Base-by-base conservation (phyloP, 768 basidiomycete genomes). In the Mycena amicta region DNA sequence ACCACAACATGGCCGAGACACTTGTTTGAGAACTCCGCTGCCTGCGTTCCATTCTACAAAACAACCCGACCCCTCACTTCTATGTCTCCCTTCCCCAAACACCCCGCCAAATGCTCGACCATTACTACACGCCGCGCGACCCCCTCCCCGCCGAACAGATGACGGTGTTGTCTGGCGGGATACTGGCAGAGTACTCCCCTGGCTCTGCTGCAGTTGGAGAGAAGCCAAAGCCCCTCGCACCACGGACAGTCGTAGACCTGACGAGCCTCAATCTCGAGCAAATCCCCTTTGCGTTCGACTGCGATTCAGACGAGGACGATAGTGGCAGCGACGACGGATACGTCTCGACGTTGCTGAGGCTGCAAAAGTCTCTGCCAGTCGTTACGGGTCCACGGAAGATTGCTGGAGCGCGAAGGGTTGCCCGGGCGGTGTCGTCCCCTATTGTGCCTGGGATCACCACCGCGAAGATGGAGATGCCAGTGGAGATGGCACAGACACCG, bases 201-300 rank as follows among this genome's bases (percentile, higher is more conserved):
- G 33, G 11, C 11, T 15, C 8, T 8, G 43, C 22, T 8, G 12
- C 15, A 45, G 20, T 45, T 13, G 43, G 43, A 45, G 12, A 45
- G 43, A 45, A 45, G 43, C 43, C 43, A 8, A 13, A 45, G 43
- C 43, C 22, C 12, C 55, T 20, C 50, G 20, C 54, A 5, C 46
- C 47, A 30, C 40, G 49, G 4, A 26, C 25, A 13, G 52, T 57
- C 28, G 41, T 62, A 16, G 61, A 62, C 57, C 57, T 62, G 20
- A 46, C 56, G 45, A 39, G 52, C 40, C 61, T 63, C 57, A 31
- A 47, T 22, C 54, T 62, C 39, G 54, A 52, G 20, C 59, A 55
- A 23, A 53, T 59, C 52, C 56, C 52, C 47, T 63, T 63, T 46
- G 57, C 52, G 43, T 63, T 63, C 43, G 62, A 63, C 57, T 63